Evolutionary conservation across 768 basidiomycete genomes (phyloP).

Genomic region (Leccinum obscurum): DNA sequence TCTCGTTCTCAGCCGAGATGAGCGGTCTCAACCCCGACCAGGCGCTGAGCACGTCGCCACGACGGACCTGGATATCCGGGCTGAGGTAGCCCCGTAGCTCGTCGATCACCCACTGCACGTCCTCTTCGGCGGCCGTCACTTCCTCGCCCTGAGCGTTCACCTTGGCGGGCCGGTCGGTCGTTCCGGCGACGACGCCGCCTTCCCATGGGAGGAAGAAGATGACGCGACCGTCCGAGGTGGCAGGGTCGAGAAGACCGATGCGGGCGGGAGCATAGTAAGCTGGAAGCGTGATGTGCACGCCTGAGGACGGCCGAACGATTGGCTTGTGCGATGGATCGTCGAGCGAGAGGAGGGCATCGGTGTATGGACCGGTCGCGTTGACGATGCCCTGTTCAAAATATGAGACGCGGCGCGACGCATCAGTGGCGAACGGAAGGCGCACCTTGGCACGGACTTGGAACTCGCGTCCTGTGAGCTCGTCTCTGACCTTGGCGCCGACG

Average conservation of each 20-base stretch:
- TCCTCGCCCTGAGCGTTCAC: conserved; percentile 58
- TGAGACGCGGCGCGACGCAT: neutral
- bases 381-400: conserved; percentile 65
- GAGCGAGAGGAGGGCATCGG: conserved; percentile 80
- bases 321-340: conserved; percentile 76
- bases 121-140: conserved; percentile 86
- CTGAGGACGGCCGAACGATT: conserved; percentile 91
- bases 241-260: conserved; percentile 94
- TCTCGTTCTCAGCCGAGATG: conserved; percentile 74
- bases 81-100: conserved; percentile 88
- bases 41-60: conserved; percentile 93
- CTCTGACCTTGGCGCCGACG: too few relatives aligned
- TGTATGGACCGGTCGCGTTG: conserved; percentile 96
- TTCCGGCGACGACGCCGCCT: conserved; percentile 96
- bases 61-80: conserved; percentile 89
- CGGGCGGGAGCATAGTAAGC: conserved; percentile 94
- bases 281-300: conserved; percentile 94
- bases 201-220: conserved; percentile 99
- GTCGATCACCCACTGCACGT: conserved; percentile 95
- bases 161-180: conserved; percentile 81
- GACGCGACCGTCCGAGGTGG: conserved; percentile 94
- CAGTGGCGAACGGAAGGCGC: neutral
- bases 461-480: too few relatives aligned
- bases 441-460: too few relatives aligned
- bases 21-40: conserved; percentile 94